Evolutionary conservation across 306 rosid genomes (phyloP).

Genomic region (Pyrus communis): DNA sequence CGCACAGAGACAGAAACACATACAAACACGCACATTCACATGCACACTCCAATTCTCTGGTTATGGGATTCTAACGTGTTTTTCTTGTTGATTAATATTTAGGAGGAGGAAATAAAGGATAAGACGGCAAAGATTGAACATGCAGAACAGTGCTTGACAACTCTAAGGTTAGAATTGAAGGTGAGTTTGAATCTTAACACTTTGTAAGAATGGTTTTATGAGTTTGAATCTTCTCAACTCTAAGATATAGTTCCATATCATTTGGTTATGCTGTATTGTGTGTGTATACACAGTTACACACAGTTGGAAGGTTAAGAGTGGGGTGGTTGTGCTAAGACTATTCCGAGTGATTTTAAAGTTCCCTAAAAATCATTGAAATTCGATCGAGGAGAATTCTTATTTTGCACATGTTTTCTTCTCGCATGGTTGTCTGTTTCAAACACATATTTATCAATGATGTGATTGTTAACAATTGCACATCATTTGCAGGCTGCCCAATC

Average conservation of each 20-base stretch:
- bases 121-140: conserved; percentile 56
- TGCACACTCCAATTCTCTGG: neutral
- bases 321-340: neutral
- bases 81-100: conserved; percentile 23
- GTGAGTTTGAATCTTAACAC: conserved; percentile 32
- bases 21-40: neutral
- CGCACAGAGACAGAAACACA: neutral
- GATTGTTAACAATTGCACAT: neutral
- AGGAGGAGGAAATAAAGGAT: conserved; percentile 80
- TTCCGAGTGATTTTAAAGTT: neutral
- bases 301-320: neutral
- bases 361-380: neutral
- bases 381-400: neutral
- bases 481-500: conserved; percentile 76
- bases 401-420: neutral
- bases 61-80: conserved; percentile 13
- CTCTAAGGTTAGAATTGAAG: conserved; percentile 70
- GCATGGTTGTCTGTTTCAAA: neutral
- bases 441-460: neutral
- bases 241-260: neutral
- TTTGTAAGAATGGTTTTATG: neutral
- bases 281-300: neutral
- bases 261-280: neutral
- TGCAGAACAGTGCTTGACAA: conserved; percentile 77
- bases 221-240: neutral